These are phyloP conservation scores for Arthrobotrys megalospora DNA, from an alignment of 2,329 filamentous ascomycete species.

Conservation along the genomic window DNA sequence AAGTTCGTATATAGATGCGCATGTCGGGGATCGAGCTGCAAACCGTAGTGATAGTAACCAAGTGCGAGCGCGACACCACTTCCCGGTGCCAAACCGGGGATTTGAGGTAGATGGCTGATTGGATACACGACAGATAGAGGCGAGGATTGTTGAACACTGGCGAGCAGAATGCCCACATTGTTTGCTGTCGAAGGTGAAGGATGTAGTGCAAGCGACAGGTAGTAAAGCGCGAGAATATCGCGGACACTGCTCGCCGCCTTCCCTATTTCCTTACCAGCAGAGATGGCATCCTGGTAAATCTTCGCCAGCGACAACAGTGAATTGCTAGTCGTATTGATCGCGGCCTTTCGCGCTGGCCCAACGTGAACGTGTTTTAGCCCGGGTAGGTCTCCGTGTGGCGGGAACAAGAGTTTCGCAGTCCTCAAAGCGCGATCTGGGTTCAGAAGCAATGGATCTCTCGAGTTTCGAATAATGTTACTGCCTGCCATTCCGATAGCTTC, in stretches of 20 bases:
- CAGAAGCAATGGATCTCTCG: slow-evolving; percentile 79
- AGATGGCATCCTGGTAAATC: slow-evolving; percentile 97
- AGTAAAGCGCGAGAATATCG: slow-evolving; percentile 95
- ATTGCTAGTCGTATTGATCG: slow-evolving; percentile 94
- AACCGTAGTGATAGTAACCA: slow-evolving; percentile 94
- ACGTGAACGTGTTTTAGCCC: slow-evolving; percentile 82
- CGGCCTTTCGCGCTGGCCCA: slow-evolving; percentile 80
- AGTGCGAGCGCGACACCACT: slow-evolving; percentile 90
- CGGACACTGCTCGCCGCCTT: slow-evolving; percentile 82
- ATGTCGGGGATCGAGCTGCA: slow-evolving; percentile 87
- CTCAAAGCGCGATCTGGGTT: slow-evolving; percentile 86
- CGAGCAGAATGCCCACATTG: slow-evolving; percentile 97
- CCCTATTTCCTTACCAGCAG: slow-evolving; percentile 75
- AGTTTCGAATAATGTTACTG: slow-evolving; percentile 65
- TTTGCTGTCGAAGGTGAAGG: slow-evolving; percentile 98
- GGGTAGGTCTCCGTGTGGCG: slow-evolving; percentile 80
- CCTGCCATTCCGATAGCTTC: slow-evolving; percentile 66
- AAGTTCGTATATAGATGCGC: slow-evolving; percentile 98
- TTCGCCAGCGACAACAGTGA: slow-evolving; percentile 94
- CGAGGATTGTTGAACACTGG: slow-evolving; percentile 84
- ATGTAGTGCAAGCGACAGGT: slow-evolving; percentile 91
- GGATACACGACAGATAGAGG: slow-evolving; percentile 66
- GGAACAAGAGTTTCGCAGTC: slow-evolving; percentile 87
- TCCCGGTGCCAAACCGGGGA: slow-evolving; percentile 84
- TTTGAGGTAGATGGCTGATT: slow-evolving; percentile 69